Conservation (phyloP, 2,329 filamentous ascomycete species). For the Anthostomella pinea region DNA sequence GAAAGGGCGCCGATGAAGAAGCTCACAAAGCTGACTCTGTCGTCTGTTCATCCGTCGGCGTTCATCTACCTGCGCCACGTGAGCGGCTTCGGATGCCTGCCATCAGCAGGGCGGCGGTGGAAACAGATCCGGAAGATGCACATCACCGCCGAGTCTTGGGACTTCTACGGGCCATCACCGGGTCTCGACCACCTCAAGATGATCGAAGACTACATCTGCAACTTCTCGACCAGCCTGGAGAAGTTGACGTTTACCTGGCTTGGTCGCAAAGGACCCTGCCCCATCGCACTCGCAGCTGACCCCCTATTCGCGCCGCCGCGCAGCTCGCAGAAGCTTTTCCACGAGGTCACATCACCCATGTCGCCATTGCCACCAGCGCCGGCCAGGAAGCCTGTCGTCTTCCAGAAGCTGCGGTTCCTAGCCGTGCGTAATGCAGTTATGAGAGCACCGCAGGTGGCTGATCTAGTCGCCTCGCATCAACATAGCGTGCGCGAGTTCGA, state of each 20-base stretch:
- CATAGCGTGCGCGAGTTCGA: slow-evolving; percentile 72
- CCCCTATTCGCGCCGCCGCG: slow-evolving; percentile 62
- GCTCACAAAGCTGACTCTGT: slow-evolving; percentile 68
- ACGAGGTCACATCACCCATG: slow-evolving; percentile 64
- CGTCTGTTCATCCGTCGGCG: slow-evolving; percentile 70
- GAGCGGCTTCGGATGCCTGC: slow-evolving; percentile 70
- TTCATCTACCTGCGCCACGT: slow-evolving; percentile 75
- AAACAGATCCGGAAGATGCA: slow-evolving; percentile 71
- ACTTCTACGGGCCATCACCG: slow-evolving; percentile 57
- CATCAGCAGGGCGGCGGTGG: slow-evolving; percentile 71
- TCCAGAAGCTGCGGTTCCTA: slow-evolving; percentile 66
- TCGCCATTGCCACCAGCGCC: slow-evolving; percentile 56
- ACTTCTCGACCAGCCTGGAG: slow-evolving; percentile 63
- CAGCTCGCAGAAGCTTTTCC: slow-evolving; percentile 56
- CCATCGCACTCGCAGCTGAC: slow-evolving; percentile 67
- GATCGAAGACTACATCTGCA: slow-evolving; percentile 75
- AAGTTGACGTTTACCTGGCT: slow-evolving; percentile 77
- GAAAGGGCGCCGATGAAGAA: slow-evolving; percentile 67
- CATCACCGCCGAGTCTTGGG: slow-evolving; percentile 70
- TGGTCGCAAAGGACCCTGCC: slow-evolving; percentile 69
- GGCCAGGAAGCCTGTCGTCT: slow-evolving; percentile 55
- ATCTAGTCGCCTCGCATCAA: slow-evolving; percentile 66
- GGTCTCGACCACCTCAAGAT: slow-evolving; percentile 72
- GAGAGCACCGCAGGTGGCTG: slow-evolving; percentile 67
- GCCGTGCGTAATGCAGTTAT: slow-evolving; percentile 70